Percentiles rank a stretch among this genome's conserved stretches.
These are phyloP conservation scores for Malus hybrid DNA, from an alignment of 331 rosid genomes.

Conservation along the genomic window DNA sequence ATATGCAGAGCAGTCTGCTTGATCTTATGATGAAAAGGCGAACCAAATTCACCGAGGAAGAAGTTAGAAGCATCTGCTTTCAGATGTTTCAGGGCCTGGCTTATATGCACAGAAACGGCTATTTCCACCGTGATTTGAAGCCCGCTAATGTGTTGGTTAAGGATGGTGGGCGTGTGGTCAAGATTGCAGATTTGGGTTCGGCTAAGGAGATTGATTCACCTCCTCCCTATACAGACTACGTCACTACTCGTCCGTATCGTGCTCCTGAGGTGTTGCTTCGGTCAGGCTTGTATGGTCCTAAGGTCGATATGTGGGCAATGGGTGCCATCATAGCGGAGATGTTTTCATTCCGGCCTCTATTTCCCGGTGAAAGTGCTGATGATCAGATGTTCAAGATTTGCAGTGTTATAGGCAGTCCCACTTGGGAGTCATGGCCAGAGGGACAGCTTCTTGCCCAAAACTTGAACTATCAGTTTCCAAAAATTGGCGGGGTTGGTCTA, in stretches of 20 bases:
- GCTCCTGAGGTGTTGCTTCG: background rate
- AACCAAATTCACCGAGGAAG: background rate
- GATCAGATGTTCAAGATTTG: background rate
- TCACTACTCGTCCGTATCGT: background rate
- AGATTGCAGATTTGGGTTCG: background rate
- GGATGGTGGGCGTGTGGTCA: background rate
- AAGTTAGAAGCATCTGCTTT: background rate
- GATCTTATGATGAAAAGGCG: background rate
- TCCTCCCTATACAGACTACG: background rate
- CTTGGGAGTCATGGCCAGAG: too few relatives aligned
- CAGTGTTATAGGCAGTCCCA: too few relatives aligned
- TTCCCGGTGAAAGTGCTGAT: accelerated
- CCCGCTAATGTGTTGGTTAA: background rate
- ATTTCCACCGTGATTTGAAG: background rate
- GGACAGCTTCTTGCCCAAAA: too few relatives aligned
- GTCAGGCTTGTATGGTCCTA: background rate
- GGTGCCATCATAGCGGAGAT: background rate
- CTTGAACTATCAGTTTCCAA: too few relatives aligned
- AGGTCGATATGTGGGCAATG: background rate
- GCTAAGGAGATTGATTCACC: background rate
- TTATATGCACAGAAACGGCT: background rate
- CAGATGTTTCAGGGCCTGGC: background rate
- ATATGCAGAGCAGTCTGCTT: background rate
- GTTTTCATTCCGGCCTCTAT: background rate
- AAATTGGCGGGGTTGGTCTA: background rate